Percentiles rank a stretch among this genome's conserved stretches.
Evolutionary conservation across 2,329 filamentous ascomycete species (phyloP).

Genomic region (Trichoderma harzianum): DNA sequence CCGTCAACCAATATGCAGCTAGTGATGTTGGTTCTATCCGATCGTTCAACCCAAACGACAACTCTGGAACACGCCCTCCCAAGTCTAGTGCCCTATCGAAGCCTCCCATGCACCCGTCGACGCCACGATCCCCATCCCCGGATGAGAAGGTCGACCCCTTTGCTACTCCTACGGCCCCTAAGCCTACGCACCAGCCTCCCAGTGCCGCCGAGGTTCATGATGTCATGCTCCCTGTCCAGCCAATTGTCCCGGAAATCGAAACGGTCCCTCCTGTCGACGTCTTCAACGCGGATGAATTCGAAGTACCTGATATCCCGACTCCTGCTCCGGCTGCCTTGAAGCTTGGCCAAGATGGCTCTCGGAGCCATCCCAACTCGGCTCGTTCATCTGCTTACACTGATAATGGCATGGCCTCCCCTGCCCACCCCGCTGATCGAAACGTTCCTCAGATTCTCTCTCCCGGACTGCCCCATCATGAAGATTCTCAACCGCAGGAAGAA

Average conservation of each 20-base stretch:
- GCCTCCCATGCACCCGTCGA: not conserved
- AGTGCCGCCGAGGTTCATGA: constrained; percentile 25
- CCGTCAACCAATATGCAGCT: constrained; percentile 53
- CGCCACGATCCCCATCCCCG: constrained; percentile 32
- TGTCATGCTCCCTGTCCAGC: constrained; percentile 30
- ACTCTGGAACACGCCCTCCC: constrained; percentile 42
- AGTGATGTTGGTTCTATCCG: constrained; percentile 56
- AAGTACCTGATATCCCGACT: constrained; percentile 29
- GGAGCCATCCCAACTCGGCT: constrained; percentile 23
- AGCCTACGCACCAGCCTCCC: constrained; percentile 26
- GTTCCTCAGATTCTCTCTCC: constrained; percentile 32
- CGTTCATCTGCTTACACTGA: constrained; percentile 18
- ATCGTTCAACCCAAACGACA: constrained; percentile 41
- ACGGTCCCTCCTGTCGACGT: constrained; percentile 31
- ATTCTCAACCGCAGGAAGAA: constrained; percentile 35
- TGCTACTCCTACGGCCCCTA: constrained; percentile 32
- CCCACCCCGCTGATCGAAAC: constrained; percentile 31
- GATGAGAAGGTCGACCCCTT: constrained; percentile 37
- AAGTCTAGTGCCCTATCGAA: constrained; percentile 28
- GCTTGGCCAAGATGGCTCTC: constrained; percentile 25
- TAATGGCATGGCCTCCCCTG: constrained; percentile 17
- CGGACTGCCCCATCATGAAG: constrained; percentile 23
- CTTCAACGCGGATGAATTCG: constrained; percentile 21
- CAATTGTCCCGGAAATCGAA: constrained; percentile 40
- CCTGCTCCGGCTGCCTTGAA: constrained; percentile 31